Percentiles rank a stretch among this genome's conserved stretches.
Conservation (phyloP, 257 asterid genomes). For the Nicotiana paniculata region DNA sequence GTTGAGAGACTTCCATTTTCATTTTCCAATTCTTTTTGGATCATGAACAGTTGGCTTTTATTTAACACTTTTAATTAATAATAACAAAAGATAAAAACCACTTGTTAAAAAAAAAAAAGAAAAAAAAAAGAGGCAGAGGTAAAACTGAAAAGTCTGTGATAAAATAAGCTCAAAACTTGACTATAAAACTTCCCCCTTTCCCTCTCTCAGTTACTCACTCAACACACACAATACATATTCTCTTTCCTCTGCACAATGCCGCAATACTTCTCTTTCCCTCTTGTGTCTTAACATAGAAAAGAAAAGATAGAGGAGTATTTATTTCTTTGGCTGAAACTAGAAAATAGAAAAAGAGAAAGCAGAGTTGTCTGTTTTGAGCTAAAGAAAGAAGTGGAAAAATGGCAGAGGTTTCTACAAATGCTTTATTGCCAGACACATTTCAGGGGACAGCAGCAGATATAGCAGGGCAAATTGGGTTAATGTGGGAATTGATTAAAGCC, state of each 20-base stretch:
- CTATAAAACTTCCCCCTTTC: not conserved
- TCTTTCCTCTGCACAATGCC: not conserved
- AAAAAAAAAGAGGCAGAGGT: not conserved
- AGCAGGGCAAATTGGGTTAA: constrained; percentile 52
- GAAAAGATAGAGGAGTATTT: not conserved
- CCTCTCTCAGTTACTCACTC: constrained; percentile 28
- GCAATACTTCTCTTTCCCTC: not conserved
- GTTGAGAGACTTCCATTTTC: not conserved
- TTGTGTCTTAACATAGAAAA: not conserved
- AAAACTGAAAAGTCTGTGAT: constrained; percentile 5
- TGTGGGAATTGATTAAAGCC: constrained; percentile 80
- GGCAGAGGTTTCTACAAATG: constrained; percentile 9
- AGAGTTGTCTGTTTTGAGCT: constrained; percentile 5
- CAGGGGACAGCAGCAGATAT: constrained; percentile 51
- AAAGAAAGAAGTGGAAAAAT: not conserved
- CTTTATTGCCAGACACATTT: not conserved
- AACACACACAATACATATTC: not conserved
- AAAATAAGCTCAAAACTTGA: constrained; percentile 3
- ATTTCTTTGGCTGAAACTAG: not conserved
- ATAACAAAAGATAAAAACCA: not conserved
- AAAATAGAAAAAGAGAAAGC: not conserved
- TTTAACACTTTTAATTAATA: no score
- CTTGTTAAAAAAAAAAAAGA: not conserved
- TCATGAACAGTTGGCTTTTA: not conserved
- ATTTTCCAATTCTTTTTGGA: not conserved